Evolutionary conservation across 768 basidiomycete species (phyloP), one percentile per base, ranked within the genome.

Genomic region (Lyophyllum semitale): DNA sequence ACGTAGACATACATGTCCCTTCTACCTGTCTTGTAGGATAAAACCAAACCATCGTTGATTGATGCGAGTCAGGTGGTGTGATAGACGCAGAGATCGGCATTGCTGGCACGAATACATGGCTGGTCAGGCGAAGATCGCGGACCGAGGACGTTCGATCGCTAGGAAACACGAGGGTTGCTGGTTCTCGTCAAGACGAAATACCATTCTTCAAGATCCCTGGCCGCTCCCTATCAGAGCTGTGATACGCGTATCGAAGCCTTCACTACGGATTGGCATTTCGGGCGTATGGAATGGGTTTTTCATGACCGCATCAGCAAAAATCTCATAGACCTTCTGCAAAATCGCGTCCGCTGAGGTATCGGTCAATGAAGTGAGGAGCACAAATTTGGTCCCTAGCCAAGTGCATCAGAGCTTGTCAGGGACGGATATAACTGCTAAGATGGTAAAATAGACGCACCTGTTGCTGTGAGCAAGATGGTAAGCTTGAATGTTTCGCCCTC

Each of bases 221-320:
- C 74, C 74, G 37, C 68, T 73, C 12, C 84, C 85, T 63, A 89
- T 78, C 44, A 93, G 71, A 8, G 82, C 67, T 9, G 79, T 73
- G 48, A 92, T 84, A 42, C 85, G 82, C 52, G 73, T 73, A 65
- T 98, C 96, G 66, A 98, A 98, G 17, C 84, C 85, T 62, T 94
- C 92, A 41, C 80, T 93, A 44, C 97, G 84, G 60, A 98, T 95
- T 2, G 97, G 97, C 96, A 98, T 99, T 70, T 98, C 97, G n/a
- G 91, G 91, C 5, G 94, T 96, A 71, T 98, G 94, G 72, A 99
- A 99, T 0, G 97, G 97, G 66, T 98, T 98, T 78, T 98, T 98
- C 93, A 98, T 96, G 51, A 95, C 95, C 1, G 91, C 86, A 66
- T 98, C 97, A 0, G 95, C 82, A 69, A 98, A 99, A 18, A 83